Evolutionary conservation across 768 basidiomycete species (phyloP), one percentile per base, ranked within the genome.

Genomic region (Lepiota subincarnata): DNA sequence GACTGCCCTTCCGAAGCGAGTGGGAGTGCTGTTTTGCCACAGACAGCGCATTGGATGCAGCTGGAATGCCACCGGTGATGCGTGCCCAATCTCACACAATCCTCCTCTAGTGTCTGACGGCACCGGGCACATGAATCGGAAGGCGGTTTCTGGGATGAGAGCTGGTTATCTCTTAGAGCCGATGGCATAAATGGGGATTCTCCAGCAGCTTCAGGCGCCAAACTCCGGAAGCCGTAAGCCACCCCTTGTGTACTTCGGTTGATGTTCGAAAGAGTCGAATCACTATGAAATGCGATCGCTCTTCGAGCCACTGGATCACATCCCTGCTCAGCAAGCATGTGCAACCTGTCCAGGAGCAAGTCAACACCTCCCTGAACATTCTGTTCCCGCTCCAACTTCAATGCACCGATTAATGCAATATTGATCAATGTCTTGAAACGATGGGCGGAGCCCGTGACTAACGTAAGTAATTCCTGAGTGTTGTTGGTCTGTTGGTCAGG

Each of bases 351-450:
- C 56, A 99, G 80, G 74, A 97, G 96, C 22, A 83, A 85, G 4
- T 84, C 74, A 80, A 98, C 89, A 0, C 94, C 93, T 53, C 88
- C 86, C 41, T 80, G 76, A 42, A 89, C 84, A 53, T 79, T 81
- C 63, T 91, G 83, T 63, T 99, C 97, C 54, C 94, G 79, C 71
- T 99, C 97, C 26, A 99, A 79, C 72, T 93, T 98, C 56, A 99
- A 79, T 4, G 94, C 92, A 4, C 93, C 95, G 0, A 97, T 98
- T 42, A 99, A 77, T 2, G 97, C 94, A 57, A 99, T 98, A 46
- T 97, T 89, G 59, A 99, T 99, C 49, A 99, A 84, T 70, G 98
- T 98, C 76, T 99, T 99, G 66, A 99, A 85, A 70, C 98, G 98
- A 70, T 99, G 97, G 5, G 97, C 97, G 35, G 98, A 79, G 14